Percentiles rank a stretch among this genome's conserved stretches.
phyloP scores from a whole-genome alignment of 2,329 filamentous ascomycete species.

The Clathrospora elynae region DNA sequence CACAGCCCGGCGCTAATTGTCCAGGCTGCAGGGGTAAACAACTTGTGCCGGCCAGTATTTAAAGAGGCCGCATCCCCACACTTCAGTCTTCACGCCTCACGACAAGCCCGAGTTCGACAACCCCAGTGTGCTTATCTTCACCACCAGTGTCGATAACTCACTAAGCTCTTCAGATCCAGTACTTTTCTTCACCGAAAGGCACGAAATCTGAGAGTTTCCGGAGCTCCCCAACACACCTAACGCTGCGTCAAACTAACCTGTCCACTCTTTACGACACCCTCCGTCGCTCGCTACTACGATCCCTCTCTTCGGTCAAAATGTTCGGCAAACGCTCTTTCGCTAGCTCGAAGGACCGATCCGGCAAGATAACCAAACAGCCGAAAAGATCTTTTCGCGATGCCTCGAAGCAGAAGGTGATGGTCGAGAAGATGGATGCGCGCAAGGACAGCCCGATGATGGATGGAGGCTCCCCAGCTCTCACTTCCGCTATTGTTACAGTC shows the following conservation, averaged over 20 bases:
- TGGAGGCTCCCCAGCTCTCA: slow-evolving; percentile 57
- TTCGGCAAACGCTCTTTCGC: slow-evolving; percentile 86
- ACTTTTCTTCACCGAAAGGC: slow-evolving; percentile 43
- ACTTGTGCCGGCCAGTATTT: slow-evolving; percentile 40
- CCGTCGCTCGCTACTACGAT: slow-evolving; percentile 47
- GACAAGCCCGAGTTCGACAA: slow-evolving; percentile 51
- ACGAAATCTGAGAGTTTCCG: slow-evolving; percentile 56
- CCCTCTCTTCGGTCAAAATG: slow-evolving; percentile 65
- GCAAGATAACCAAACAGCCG: slow-evolving; percentile 79
- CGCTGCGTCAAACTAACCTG: slow-evolving; percentile 58
- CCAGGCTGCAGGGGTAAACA: slow-evolving; percentile 33
- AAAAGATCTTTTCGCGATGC: slow-evolving; percentile 79
- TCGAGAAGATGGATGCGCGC: slow-evolving; percentile 68
- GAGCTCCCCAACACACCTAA: slow-evolving; percentile 56
- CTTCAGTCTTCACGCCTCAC: slow-evolving; percentile 43
- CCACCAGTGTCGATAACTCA: slow-evolving; percentile 43
- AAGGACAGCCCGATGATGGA: slow-evolving; percentile 65
- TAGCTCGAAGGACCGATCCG: slow-evolving; percentile 77
- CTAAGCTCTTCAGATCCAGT: slow-evolving; percentile 47
- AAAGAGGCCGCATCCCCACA: slow-evolving; percentile 42
- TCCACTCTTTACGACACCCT: slow-evolving; percentile 57
- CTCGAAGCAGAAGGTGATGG: slow-evolving; percentile 72
- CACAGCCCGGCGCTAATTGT: slow-evolving; percentile 39
- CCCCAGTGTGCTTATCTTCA: slow-evolving; percentile 45
- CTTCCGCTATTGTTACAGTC: slow-evolving; percentile 81